Conservation (phyloP, 768 basidiomycete genomes). For the Suillus variegatus region DNA sequence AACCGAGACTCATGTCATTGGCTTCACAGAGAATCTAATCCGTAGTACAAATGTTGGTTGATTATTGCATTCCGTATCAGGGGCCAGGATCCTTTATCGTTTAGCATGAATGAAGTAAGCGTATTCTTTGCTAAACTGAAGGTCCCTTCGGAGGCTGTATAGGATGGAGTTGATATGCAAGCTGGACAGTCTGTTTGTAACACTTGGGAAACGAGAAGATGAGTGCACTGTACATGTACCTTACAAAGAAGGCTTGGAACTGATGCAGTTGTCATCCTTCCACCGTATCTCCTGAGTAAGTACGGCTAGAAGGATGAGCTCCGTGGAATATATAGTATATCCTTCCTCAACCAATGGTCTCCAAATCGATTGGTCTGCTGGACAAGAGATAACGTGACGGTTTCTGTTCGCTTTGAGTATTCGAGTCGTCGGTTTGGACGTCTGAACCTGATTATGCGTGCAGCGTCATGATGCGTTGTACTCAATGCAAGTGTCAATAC, state of each 20-base stretch:
- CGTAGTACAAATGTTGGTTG: not conserved
- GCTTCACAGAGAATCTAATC: not conserved
- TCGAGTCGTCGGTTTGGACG: conserved; percentile 53
- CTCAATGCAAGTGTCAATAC: not conserved
- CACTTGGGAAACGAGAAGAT: not conserved
- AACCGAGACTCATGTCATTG: not conserved
- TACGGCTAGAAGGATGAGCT: conserved; percentile 64
- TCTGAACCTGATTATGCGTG: conserved; percentile 35
- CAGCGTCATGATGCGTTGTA: not conserved
- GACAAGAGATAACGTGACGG: conserved; percentile 66
- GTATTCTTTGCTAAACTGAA: not conserved
- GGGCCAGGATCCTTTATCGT: not conserved
- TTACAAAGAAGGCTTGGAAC: conserved; percentile 3
- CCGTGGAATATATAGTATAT: conserved; percentile 64
- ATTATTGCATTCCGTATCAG: not conserved
- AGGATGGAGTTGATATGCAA: not conserved
- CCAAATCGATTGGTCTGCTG: conserved; percentile 68
- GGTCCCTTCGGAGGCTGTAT: not conserved
- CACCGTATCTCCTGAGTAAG: conserved; percentile 70
- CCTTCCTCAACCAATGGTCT: conserved; percentile 52
- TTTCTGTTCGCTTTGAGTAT: conserved; percentile 49
- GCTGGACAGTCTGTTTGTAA: not conserved
- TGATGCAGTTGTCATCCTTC: conserved; percentile 42
- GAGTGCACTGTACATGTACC: not conserved
- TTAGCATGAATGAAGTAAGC: not conserved